Conservation (phyloP, 106 monocot genomes). For the Allium sativum region DNA sequence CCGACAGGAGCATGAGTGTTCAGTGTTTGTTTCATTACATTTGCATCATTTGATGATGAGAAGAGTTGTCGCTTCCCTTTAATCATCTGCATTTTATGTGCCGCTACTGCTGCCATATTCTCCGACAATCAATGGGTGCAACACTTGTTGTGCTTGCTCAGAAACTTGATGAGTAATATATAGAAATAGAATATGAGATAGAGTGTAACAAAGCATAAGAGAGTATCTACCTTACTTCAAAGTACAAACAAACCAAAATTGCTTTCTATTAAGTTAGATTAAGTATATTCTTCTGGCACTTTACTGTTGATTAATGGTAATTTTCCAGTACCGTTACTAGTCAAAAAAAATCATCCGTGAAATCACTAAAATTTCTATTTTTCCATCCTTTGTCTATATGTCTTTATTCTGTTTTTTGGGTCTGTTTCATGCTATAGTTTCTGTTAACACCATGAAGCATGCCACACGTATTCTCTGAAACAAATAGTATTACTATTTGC, state of each 20-base stretch:
- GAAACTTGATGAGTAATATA: not conserved
- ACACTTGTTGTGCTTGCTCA: not conserved
- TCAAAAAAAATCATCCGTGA: no score
- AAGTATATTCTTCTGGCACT: not conserved
- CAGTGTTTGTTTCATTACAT: conserved; percentile 54
- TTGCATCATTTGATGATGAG: conserved; percentile 48
- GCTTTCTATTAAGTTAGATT: not conserved
- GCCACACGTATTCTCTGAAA: no score
- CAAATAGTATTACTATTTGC: no score
- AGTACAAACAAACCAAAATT: not conserved
- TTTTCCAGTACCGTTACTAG: not conserved
- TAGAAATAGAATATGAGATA: not conserved
- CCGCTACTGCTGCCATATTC: conserved; percentile 5
- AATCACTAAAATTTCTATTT: no score
- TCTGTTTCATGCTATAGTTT: no score
- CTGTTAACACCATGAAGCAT: no score
- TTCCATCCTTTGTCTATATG: no score
- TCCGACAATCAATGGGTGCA: not conserved
- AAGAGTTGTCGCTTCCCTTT: conserved; percentile 55
- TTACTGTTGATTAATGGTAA: not conserved
- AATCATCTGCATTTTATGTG: conserved; percentile 34
- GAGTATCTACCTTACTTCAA: conserved; percentile 6
- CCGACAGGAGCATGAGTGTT: conserved; percentile 67
- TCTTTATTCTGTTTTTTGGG: no score
- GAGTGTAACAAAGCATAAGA: not conserved